Conservation (phyloP, 2,329 filamentous ascomycete species). For the Fusarium sp. region DNA sequence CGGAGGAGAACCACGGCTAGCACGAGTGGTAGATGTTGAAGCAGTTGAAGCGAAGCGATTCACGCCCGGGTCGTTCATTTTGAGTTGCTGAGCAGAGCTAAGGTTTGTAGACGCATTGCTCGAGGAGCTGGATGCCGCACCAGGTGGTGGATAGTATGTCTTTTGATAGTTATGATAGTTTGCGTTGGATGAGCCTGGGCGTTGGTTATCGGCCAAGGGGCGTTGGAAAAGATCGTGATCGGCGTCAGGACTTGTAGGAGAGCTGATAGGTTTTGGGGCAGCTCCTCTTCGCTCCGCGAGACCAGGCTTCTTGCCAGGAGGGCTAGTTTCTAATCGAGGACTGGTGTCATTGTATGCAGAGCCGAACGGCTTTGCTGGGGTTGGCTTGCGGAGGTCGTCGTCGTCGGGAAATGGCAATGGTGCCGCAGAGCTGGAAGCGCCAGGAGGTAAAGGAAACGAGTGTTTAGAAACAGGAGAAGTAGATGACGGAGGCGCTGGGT, state of each 20-base stretch:
- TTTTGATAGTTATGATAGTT: slow-evolving; percentile 66
- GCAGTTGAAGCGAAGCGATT: slow-evolving; percentile 82
- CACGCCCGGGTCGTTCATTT: slow-evolving; percentile 62
- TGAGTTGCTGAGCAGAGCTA: slow-evolving; percentile 40
- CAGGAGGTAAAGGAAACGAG: slow-evolving; percentile 73
- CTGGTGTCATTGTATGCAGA: slow-evolving; percentile 63
- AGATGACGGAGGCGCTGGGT: slow-evolving; percentile 62
- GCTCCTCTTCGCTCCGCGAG: slow-evolving; percentile 86
- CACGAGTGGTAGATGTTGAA: slow-evolving; percentile 92
- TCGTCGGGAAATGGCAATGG: slow-evolving; percentile 80
- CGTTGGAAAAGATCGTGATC: slow-evolving; percentile 86
- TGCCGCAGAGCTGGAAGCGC: slow-evolving; percentile 76
- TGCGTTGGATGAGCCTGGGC: slow-evolving; percentile 56
- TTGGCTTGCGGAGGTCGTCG: slow-evolving; percentile 64
- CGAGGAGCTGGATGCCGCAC: slow-evolving; percentile 51
- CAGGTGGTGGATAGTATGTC: slow-evolving; percentile 71
- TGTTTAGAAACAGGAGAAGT: slow-evolving; percentile 62
- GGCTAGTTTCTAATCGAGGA: slow-evolving; percentile 67
- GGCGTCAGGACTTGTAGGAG: slow-evolving; percentile 80
- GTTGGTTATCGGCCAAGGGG: slow-evolving; percentile 61
- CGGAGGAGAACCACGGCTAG: slow-evolving; percentile 91
- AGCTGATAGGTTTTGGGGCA: slow-evolving; percentile 84
- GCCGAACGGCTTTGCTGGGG: slow-evolving; percentile 60
- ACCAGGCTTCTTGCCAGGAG: slow-evolving; percentile 69
- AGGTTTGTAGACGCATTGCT: slow-evolving; percentile 49